These are phyloP conservation scores for Teunomyces lycoperdinae DNA, from an alignment of 805 yeast species.

Conservation along the genomic window DNA sequence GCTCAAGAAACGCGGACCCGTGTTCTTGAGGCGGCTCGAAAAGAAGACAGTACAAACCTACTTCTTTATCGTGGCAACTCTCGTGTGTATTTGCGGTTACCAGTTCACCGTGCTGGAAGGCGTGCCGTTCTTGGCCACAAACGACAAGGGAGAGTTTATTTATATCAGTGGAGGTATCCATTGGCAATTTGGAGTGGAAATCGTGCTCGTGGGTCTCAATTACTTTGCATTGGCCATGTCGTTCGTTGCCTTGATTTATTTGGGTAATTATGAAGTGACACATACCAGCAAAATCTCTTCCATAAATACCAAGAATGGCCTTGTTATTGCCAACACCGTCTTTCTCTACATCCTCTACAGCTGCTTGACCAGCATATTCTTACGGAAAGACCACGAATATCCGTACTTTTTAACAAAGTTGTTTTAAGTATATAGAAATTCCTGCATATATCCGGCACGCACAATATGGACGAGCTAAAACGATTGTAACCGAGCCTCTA, in stretches of 20 bases:
- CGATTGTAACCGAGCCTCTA: background rate
- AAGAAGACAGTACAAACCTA: slow-evolving; percentile 26
- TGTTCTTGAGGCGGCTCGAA: slow-evolving; percentile 14
- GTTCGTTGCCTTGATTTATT: slow-evolving; percentile 38
- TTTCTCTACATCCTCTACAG: slow-evolving; percentile 40
- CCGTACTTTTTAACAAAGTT: slow-evolving; percentile 41
- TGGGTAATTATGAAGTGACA: slow-evolving; percentile 31
- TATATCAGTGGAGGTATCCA: slow-evolving; percentile 61
- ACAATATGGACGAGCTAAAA: background rate
- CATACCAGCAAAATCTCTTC: slow-evolving; percentile 14
- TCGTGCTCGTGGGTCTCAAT: slow-evolving; percentile 48
- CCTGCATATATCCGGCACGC: background rate
- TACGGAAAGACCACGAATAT: slow-evolving; percentile 46
- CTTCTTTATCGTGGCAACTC: slow-evolving; percentile 38
- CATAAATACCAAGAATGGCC: slow-evolving; percentile 15
- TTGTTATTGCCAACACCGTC: slow-evolving; percentile 20
- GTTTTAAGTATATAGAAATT: slow-evolving; percentile 14
- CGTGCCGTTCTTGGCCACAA: slow-evolving; percentile 59
- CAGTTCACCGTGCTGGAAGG: slow-evolving; percentile 59
- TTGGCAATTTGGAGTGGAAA: slow-evolving; percentile 72
- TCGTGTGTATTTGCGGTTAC: slow-evolving; percentile 57
- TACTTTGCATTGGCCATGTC: slow-evolving; percentile 47
- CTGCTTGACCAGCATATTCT: slow-evolving; percentile 41
- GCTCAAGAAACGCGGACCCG: slow-evolving; percentile 47
- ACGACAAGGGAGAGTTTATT: slow-evolving; percentile 50